phyloP scores from a whole-genome alignment of 176 grass and related monocot species.

The Paspalum notatum region DNA sequence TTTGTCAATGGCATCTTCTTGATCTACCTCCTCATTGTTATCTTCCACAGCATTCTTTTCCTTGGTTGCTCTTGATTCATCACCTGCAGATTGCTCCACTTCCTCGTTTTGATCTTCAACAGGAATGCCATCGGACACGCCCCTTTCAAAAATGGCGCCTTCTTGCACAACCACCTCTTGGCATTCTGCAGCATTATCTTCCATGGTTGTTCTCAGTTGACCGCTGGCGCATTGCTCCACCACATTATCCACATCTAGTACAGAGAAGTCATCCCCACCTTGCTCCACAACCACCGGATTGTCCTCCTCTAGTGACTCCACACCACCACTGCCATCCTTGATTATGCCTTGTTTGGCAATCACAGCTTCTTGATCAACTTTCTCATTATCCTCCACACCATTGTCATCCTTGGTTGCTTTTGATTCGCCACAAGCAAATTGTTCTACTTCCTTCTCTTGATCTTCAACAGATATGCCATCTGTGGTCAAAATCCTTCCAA shows the following conservation, averaged over 20 bases:
- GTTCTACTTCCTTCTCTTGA: conserved; percentile 2
- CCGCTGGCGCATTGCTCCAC: not conserved
- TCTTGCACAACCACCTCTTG: conserved; percentile 8
- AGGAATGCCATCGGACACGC: not conserved
- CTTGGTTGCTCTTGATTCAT: not conserved
- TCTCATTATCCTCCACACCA: not conserved
- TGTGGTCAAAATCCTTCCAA: not conserved
- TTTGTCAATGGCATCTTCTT: conserved; percentile 10
- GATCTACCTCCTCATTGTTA: not conserved
- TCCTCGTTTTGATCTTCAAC: conserved; percentile 35
- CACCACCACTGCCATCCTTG: not conserved
- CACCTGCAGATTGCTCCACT: not conserved
- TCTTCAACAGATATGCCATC: conserved; percentile 20
- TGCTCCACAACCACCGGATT: not conserved
- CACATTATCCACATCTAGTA: not conserved
- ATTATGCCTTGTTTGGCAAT: not conserved
- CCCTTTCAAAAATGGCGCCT: not conserved
- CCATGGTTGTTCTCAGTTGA: not conserved
- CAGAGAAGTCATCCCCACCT: not conserved
- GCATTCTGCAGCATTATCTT: not conserved
- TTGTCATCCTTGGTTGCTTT: not conserved
- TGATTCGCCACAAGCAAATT: not conserved
- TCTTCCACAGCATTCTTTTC: not conserved
- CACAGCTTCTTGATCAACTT: not conserved
- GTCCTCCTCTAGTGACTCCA: not conserved